Conservation (phyloP, 257 asterid genomes). For the Capsicum chinense region DNA sequence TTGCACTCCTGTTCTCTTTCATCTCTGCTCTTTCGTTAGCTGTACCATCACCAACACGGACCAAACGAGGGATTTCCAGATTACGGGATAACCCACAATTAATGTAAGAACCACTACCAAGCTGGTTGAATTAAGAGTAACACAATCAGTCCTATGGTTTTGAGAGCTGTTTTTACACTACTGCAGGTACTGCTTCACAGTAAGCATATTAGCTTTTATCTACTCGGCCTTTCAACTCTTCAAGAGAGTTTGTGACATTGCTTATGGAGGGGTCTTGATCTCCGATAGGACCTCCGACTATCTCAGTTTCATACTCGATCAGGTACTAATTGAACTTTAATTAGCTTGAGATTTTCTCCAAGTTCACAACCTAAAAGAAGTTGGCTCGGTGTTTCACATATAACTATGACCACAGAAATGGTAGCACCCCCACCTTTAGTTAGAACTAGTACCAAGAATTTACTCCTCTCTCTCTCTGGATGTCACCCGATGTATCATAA, state of each 20-base stretch:
- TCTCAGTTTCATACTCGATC: slow-evolving; percentile 64
- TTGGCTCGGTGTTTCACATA: neutral
- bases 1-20: slow-evolving; percentile 46
- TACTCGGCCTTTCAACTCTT: slow-evolving; percentile 61
- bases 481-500: neutral
- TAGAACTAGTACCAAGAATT: neutral
- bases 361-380: neutral
- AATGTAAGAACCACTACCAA: slow-evolving; percentile 40
- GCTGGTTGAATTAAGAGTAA: neutral
- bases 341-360: neutral
- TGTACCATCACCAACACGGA: slow-evolving; percentile 40
- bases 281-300: slow-evolving; percentile 67
- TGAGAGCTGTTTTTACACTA: slow-evolving; percentile 28
- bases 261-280: slow-evolving; percentile 57
- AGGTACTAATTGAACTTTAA: slow-evolving; percentile 42
- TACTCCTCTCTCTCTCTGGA: neutral
- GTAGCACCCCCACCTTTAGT: neutral
- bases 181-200: slow-evolving; percentile 55
- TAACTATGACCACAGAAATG: slow-evolving; percentile 7
- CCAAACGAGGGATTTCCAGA: slow-evolving; percentile 26
- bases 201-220: slow-evolving; percentile 41
- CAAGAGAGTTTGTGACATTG: slow-evolving; percentile 58
- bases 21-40: slow-evolving; percentile 54
- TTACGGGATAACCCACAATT: slow-evolving; percentile 44
- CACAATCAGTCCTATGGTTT: slow-evolving; percentile 16